These are phyloP conservation scores for Starmerella sirachaensis DNA, from an alignment of 805 yeast genomes.

Conservation along the genomic window DNA sequence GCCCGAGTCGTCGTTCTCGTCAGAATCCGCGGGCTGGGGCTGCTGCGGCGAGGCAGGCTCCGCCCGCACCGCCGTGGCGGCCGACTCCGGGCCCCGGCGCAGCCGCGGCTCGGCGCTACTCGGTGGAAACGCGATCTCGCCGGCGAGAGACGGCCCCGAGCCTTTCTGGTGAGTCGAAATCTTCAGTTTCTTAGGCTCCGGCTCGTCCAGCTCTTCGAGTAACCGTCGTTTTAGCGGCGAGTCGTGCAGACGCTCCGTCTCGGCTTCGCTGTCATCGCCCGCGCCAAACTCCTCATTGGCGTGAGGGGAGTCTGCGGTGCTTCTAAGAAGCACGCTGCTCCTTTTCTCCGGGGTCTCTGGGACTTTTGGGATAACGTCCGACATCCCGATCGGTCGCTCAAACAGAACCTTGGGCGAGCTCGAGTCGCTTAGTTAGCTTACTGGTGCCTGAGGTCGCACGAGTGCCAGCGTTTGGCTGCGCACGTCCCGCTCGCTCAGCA, in stretches of 20 bases:
- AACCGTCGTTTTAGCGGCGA: conserved; percentile 28
- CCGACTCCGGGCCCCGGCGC: neutral
- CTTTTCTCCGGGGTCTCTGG: no score
- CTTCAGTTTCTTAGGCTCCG: neutral
- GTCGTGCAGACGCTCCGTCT: conserved; percentile 72
- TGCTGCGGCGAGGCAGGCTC: neutral
- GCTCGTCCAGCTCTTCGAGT: conserved; percentile 5
- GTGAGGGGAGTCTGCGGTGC: neutral
- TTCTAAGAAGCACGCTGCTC: no score
- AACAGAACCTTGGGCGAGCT: no score
- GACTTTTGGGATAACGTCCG: no score
- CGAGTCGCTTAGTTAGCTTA: no score
- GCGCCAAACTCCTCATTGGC: conserved; percentile 6
- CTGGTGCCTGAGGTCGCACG: no score
- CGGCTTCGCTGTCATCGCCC: conserved; percentile 60
- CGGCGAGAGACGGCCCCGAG: no score
- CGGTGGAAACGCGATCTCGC: neutral
- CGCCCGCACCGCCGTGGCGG: neutral
- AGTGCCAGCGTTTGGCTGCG: no score
- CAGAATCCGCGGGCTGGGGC: neutral
- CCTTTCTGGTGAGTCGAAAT: no score
- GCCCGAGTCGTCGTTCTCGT: neutral
- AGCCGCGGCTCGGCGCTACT: neutral
- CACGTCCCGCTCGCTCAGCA: no score
- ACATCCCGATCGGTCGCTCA: no score